phyloP scores from a whole-genome alignment of 495 filamentous ascomycete genomes.

The Neurospora sp. region DNA sequence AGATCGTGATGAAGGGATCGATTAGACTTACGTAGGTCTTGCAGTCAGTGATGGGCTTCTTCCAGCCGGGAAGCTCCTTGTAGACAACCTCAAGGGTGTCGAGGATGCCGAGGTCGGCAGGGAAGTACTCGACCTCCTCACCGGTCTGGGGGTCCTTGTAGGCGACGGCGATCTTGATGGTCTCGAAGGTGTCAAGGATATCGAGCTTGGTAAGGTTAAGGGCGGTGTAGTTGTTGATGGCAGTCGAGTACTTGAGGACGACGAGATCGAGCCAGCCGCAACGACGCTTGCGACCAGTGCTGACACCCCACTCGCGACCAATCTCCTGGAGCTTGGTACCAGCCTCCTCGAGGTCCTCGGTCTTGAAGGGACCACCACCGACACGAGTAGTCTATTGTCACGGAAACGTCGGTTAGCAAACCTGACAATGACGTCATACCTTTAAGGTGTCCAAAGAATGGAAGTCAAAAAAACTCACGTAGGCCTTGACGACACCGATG shows the following conservation, averaged over 20 bases:
- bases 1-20: too few relatives aligned
- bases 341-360: slow-evolving; percentile 57
- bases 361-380: slow-evolving; percentile 75
- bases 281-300: slow-evolving; percentile 68
- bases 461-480: slow-evolving; percentile 6
- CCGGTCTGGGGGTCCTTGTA: slow-evolving; percentile 48
- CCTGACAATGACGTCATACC: background rate
- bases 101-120: slow-evolving; percentile 25
- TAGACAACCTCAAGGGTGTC: slow-evolving; percentile 51
- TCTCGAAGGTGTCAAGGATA: slow-evolving; percentile 71
- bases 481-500: slow-evolving; percentile 84
- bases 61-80: slow-evolving; percentile 70
- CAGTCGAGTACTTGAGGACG: slow-evolving; percentile 65
- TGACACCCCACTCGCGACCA: slow-evolving; percentile 58
- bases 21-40: slow-evolving; percentile 17
- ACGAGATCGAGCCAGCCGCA: slow-evolving; percentile 90
- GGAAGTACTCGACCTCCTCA: slow-evolving; percentile 27
- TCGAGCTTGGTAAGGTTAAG: slow-evolving; percentile 83
- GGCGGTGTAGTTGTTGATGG: slow-evolving; percentile 63
- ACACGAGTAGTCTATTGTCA: slow-evolving; percentile 50
- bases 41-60: slow-evolving; percentile 46
- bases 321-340: slow-evolving; percentile 36
- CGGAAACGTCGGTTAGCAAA: background rate
- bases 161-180: slow-evolving; percentile 66
- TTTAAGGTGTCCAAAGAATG: background rate